Percentiles rank a stretch among this genome's conserved stretches.
Evolutionary conservation across 2,329 filamentous ascomycete genomes (phyloP).

Genomic region (Sporothrix humicola): DNA sequence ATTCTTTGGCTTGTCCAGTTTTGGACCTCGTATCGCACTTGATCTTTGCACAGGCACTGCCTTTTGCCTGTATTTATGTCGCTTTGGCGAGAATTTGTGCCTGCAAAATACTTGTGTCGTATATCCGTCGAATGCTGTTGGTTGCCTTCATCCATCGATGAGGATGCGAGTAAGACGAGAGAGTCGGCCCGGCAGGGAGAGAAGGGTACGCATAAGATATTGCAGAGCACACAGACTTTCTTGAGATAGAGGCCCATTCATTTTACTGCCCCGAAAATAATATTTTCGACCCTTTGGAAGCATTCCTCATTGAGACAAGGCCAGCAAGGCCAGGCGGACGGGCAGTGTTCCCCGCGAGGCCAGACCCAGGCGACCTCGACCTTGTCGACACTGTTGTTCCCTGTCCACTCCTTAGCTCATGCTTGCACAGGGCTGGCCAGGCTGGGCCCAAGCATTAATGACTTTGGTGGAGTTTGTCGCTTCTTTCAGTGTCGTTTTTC

Average conservation of each 20-base stretch:
- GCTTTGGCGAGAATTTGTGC: background rate
- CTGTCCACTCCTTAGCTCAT: conserved; percentile 24
- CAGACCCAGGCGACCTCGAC: background rate
- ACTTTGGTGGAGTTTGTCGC: background rate
- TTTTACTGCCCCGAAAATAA: conserved; percentile 19
- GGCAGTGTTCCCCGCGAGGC: conserved; percentile 14
- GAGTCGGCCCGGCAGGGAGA: conserved; percentile 23
- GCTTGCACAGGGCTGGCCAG: conserved; percentile 25
- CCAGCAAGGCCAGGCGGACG: conserved; percentile 4
- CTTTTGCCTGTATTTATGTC: background rate
- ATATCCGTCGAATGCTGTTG: background rate
- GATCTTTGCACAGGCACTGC: background rate
- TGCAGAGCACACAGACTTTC: background rate
- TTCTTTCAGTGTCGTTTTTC: background rate
- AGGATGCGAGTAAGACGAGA: background rate
- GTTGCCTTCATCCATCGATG: background rate
- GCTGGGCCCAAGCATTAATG: conserved; percentile 2
- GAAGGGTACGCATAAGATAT: background rate
- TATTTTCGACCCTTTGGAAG: background rate
- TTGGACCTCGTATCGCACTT: conserved; percentile 10
- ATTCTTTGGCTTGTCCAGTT: background rate
- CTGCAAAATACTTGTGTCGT: no score
- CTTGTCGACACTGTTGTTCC: background rate
- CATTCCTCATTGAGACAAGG: conserved; percentile 29
- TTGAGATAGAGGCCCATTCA: background rate